Conservation (phyloP, 2,329 filamentous ascomycete species). For the Ophiostoma sp. region DNA sequence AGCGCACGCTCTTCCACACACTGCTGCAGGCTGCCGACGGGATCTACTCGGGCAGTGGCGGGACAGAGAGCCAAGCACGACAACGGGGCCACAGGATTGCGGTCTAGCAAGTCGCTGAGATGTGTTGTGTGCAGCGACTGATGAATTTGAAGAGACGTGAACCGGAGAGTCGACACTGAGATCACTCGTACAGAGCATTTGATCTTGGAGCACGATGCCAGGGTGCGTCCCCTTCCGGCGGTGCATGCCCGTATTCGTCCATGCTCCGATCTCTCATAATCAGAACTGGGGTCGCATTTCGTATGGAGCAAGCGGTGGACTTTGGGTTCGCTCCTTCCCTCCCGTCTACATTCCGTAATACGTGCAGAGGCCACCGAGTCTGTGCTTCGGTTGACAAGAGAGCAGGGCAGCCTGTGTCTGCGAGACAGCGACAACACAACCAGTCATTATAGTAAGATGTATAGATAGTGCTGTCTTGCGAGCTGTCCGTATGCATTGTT, state of each 20-base stretch:
- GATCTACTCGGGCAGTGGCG: slow-evolving; percentile 22
- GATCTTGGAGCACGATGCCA: not conserved
- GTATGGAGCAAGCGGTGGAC: not conserved
- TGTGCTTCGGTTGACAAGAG: not conserved
- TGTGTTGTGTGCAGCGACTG: too few species aligned
- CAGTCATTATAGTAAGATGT: not conserved
- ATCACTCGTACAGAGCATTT: not conserved
- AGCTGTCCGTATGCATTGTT: not conserved
- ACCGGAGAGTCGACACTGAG: not conserved
- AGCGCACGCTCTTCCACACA: not conserved
- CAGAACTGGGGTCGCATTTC: slow-evolving; percentile 7
- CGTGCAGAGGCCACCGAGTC: slow-evolving; percentile 1
- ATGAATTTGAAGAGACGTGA: not conserved
- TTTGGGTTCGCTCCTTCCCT: slow-evolving; percentile 6
- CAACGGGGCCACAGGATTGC: slow-evolving; percentile 6
- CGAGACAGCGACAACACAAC: not conserved
- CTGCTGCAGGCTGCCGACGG: slow-evolving; percentile 11
- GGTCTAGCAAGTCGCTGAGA: too few species aligned
- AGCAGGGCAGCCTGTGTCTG: not conserved
- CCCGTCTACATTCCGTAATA: not conserved
- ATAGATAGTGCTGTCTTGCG: too few species aligned
- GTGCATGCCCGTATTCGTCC: not conserved
- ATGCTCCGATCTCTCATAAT: not conserved
- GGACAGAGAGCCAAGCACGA: slow-evolving; percentile 10
- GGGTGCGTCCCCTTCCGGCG: not conserved